phyloP scores from a whole-genome alignment of 768 basidiomycete species.

The Tylopilus vinaceipallidus region DNA sequence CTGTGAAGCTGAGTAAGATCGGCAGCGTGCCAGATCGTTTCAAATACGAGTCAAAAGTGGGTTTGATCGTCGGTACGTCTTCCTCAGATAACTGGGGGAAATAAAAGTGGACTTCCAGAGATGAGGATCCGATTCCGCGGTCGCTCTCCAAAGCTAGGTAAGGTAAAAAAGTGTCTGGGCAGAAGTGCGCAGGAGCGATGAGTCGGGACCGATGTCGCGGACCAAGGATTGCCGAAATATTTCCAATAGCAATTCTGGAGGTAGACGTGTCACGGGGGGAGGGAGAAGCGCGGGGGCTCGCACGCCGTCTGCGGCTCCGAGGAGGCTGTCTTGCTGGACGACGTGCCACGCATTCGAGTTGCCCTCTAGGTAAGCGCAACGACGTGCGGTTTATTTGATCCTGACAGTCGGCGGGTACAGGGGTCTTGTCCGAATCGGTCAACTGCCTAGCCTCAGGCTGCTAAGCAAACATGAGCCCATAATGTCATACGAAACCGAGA shows the following conservation, averaged over 20 bases:
- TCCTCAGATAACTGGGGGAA: constrained; percentile 1
- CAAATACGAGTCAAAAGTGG: constrained; percentile 8
- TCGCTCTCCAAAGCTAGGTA: constrained; percentile 15
- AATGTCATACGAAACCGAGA: background rate
- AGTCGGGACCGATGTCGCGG: background rate
- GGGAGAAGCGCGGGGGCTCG: background rate
- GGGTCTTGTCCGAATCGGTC: no score
- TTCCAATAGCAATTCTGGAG: constrained; percentile 35
- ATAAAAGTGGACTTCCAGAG: constrained; percentile 23
- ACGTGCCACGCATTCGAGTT: background rate
- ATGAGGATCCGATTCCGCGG: constrained; percentile 9
- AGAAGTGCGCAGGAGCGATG: background rate
- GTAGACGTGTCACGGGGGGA: constrained; percentile 12
- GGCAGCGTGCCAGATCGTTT: constrained; percentile 13
- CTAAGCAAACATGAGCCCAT: background rate
- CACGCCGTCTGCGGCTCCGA: background rate
- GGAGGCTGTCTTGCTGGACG: background rate
- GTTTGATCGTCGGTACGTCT: constrained; percentile 4
- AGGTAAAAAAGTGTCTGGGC: constrained; percentile 11
- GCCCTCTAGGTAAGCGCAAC: background rate
- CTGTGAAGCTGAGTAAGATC: constrained; percentile 20
- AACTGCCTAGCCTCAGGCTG: background rate
- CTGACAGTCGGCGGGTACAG: no score
- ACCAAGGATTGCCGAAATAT: constrained; percentile 12
- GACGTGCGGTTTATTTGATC: no score